Evolutionary conservation across 331 rosid species (phyloP), one percentile per base, ranked within the genome.

Genomic region (Dryas integrifolia): DNA sequence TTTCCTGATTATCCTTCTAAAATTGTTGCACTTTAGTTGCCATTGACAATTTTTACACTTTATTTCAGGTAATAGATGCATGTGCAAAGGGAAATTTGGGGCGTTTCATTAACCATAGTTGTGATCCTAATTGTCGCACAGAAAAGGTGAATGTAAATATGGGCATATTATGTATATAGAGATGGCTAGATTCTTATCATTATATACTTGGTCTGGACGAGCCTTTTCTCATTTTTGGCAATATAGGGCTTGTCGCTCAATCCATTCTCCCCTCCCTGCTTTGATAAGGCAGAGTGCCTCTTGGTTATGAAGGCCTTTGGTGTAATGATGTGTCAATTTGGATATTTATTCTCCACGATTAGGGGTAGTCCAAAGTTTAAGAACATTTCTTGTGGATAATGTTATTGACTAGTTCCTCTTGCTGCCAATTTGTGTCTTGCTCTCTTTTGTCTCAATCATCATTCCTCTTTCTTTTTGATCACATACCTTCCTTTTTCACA

Each of bases 41-140:
- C 11, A 26, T 58, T 76, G 26, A 49, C 21, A 45, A 26, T 40
- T 45, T 58, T 47, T 46, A 82, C 65, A 73, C 65, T 58, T 79
- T 68, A 75, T 73, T 85, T 56, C 91, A 95, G 99, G 98, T 95
- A 57, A 95, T 95, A 70, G 99, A 95, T 85, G 99, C 99, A 62
- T 90, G 97, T 76, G 90, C 92, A 64, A 95, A 95, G 85, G 99
- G 99, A 82, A 95, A 95, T 84, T 79, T 92, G 91, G 99, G 99
- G 59, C 98, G 99, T 60, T 95, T 90, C 88, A 95, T 95, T 79
- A 95, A 92, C 86, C 99, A 95, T 75, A 95, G 99, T 64, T 95
- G 99, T 80, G 96, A 90, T 48, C 99, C 99, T 40, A 95, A 95
- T 82, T 95, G 99, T 77, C 92, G 91, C 61, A 95, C 99, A 7